Conservation (phyloP, 805 yeast genomes). For the Scheffersomyces lignosus region DNA sequence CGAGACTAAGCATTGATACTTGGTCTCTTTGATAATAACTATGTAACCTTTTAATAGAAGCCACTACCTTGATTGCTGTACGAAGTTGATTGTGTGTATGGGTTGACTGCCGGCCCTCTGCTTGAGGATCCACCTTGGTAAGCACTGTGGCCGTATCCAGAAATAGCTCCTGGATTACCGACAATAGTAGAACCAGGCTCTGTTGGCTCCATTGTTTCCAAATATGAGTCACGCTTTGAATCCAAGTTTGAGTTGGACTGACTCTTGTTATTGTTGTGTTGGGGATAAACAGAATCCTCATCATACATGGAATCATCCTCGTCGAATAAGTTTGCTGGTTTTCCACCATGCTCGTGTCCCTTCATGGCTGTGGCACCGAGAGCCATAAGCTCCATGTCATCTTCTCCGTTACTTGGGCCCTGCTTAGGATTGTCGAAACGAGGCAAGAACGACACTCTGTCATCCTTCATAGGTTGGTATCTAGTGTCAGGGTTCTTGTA, state of each 20-base stretch:
- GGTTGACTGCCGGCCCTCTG: conserved; percentile 5
- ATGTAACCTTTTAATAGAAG: too few relatives aligned
- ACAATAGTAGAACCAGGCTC: conserved; percentile 44
- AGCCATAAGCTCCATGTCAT: conserved; percentile 67
- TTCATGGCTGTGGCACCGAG: conserved; percentile 70
- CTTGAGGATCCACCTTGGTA: conserved; percentile 2
- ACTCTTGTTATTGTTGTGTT: conserved; percentile 7
- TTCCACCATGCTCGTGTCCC: conserved; percentile 50
- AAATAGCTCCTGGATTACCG: conserved; percentile 37
- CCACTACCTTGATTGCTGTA: not conserved
- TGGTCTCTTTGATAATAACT: too few relatives aligned
- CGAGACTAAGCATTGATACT: too few relatives aligned
- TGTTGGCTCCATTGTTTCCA: conserved; percentile 37
- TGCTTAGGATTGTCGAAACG: conserved; percentile 44
- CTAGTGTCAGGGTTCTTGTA: conserved; percentile 93
- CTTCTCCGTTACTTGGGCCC: conserved; percentile 15
- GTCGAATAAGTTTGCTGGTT: conserved; percentile 20
- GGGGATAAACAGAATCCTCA: conserved; percentile 20
- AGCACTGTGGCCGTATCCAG: conserved; percentile 18
- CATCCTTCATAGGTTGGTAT: conserved; percentile 96
- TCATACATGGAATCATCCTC: conserved; percentile 35
- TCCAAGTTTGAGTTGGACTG: conserved; percentile 13
- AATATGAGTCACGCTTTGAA: conserved; percentile 27
- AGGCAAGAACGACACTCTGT: conserved; percentile 92
- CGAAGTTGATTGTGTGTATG: not conserved